Percentiles rank a stretch among this genome's conserved stretches.
phyloP scores from a whole-genome alignment of 768 basidiomycete species.

The Lactarius deliciosus region DNA sequence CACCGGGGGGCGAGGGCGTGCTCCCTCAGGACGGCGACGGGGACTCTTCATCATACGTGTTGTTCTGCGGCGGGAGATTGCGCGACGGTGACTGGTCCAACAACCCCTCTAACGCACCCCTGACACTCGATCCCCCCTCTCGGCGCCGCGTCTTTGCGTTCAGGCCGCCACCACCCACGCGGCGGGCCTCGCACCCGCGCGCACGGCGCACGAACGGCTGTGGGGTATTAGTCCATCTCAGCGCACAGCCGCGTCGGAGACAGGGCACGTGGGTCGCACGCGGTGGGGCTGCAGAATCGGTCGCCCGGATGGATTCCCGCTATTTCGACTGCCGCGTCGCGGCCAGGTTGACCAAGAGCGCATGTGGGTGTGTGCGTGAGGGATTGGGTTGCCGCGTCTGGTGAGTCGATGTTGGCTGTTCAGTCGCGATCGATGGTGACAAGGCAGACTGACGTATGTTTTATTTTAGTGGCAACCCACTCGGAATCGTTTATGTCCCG shows the following conservation, averaged over 20 bases:
- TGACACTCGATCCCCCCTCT: slow-evolving; percentile 38
- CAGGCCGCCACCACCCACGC: slow-evolving; percentile 27
- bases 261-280: slow-evolving; percentile 60
- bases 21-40: slow-evolving; percentile 33
- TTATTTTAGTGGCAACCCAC: slow-evolving; percentile 53
- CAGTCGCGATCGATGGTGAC: background rate
- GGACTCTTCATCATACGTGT: slow-evolving; percentile 36
- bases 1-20: slow-evolving; percentile 18
- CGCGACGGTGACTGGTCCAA: slow-evolving; percentile 23
- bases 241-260: slow-evolving; percentile 52
- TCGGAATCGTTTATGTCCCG: slow-evolving; percentile 61
- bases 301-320: slow-evolving; percentile 53
- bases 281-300: slow-evolving; percentile 49
- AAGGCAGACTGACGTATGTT: slow-evolving; percentile 28
- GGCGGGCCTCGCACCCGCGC: slow-evolving; percentile 25
- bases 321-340: slow-evolving; percentile 57
- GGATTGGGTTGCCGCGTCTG: slow-evolving; percentile 66
- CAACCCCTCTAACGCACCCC: slow-evolving; percentile 15
- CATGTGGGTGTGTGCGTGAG: slow-evolving; percentile 67
- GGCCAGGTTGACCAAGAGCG: slow-evolving; percentile 50
- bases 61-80: slow-evolving; percentile 43
- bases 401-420: slow-evolving; percentile 35
- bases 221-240: slow-evolving; percentile 58
- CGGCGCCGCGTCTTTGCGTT: slow-evolving; percentile 31
- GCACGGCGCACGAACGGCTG: slow-evolving; percentile 53